These are phyloP conservation scores for Alternaria sp. DNA, from an alignment of 2,329 filamentous ascomycete genomes.

Conservation along the genomic window DNA sequence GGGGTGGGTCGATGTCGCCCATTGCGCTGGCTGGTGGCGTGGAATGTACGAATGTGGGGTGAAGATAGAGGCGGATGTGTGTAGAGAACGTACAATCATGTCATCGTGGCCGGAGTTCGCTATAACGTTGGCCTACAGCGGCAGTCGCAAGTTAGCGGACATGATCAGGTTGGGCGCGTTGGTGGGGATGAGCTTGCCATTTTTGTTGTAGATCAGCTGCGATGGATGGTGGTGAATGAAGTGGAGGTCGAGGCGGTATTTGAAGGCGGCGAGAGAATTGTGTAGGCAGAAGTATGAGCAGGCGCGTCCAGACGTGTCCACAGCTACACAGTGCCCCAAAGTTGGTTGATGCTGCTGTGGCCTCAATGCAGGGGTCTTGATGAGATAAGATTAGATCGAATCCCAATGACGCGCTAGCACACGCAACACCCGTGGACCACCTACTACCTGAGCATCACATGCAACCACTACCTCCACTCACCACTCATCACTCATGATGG, in stretches of 20 bases:
- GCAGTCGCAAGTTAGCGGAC: slow-evolving; percentile 38
- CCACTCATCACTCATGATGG: slow-evolving; percentile 32
- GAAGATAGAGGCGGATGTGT: neutral
- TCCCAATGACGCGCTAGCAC: slow-evolving; percentile 6
- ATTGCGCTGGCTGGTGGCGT: slow-evolving; percentile 13
- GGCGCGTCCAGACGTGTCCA: slow-evolving; percentile 24
- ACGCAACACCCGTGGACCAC: neutral
- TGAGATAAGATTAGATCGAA: slow-evolving; percentile 43
- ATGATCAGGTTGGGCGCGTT: slow-evolving; percentile 24
- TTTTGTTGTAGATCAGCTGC: slow-evolving; percentile 18
- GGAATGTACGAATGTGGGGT: neutral
- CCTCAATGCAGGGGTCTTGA: slow-evolving; percentile 42
- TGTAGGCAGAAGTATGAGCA: slow-evolving; percentile 13
- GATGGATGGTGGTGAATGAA: neutral
- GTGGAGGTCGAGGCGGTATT: neutral
- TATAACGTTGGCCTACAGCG: slow-evolving; percentile 73
- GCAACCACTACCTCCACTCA: neutral
- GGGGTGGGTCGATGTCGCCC: slow-evolving; percentile 30
- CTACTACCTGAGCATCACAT: neutral
- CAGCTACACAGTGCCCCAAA: slow-evolving; percentile 28
- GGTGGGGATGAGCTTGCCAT: slow-evolving; percentile 33
- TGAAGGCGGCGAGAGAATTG: slow-evolving; percentile 7
- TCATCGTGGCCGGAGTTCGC: slow-evolving; percentile 93
- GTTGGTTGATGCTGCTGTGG: slow-evolving; percentile 33
- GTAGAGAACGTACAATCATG: slow-evolving; percentile 84